Percentiles rank a stretch among this genome's conserved stretches.
These are phyloP conservation scores for Phytophthora cryptogea DNA, from an alignment of 352 stramenopile genomes.

Conservation along the genomic window DNA sequence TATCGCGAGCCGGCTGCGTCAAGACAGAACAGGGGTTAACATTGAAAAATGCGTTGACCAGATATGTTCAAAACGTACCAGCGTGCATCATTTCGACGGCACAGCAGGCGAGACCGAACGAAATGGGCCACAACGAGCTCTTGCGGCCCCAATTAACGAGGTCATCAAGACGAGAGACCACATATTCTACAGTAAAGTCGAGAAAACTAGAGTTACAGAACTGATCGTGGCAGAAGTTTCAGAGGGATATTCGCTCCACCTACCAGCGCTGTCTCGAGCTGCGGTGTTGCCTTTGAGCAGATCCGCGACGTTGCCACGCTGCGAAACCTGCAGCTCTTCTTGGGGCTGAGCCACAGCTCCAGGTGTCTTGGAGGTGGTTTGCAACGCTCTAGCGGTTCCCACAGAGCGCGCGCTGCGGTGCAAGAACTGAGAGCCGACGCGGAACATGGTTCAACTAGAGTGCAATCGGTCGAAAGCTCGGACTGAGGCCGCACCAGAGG, in stretches of 20 bases:
- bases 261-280: constrained; percentile 81
- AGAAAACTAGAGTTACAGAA: no score
- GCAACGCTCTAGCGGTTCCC: constrained; percentile 8
- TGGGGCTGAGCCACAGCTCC: constrained; percentile 10
- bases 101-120: constrained; percentile 99
- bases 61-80: constrained; percentile 48
- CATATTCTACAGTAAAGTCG: constrained; percentile 87
- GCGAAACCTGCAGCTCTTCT: constrained; percentile 16
- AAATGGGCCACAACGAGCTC: constrained; percentile 99
- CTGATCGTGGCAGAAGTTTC: not conserved
- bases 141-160: constrained; percentile 98
- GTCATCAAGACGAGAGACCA: constrained; percentile 97
- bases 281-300: constrained; percentile 68
- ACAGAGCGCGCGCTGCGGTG: not conserved
- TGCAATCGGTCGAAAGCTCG: constrained; percentile 13
- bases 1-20: constrained; percentile 81
- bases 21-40: no score
- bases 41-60: not conserved
- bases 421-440: constrained; percentile 20
- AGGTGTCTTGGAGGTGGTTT: constrained; percentile 10
- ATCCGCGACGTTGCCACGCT: constrained; percentile 56
- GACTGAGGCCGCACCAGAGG: constrained; percentile 19
- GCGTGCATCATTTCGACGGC: constrained; percentile 99
- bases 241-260: constrained; percentile 11
- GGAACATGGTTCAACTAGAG: constrained; percentile 18